Evolutionary conservation across 345 rosid genomes (phyloP), one percentile per base, ranked within the genome.

Genomic region (Corchorus olitorius): DNA sequence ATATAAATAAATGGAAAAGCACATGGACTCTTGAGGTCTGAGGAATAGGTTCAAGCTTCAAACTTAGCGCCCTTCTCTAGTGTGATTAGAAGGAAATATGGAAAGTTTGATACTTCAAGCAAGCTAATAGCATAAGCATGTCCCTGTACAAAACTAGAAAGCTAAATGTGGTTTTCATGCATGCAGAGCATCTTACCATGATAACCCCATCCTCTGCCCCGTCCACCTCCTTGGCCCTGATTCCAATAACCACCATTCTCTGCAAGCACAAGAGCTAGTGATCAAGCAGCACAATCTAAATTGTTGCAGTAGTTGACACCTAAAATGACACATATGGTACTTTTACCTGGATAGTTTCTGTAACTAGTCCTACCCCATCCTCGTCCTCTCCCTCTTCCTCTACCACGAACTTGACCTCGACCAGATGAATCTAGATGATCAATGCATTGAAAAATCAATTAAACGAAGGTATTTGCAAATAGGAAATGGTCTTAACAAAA

Each of bases 321-420:
- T 58, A 48, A 13, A 10, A 22, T 49, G 15, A 16, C 43, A 34
- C 3, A 17, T 34, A 22, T 12, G 9, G 69, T 50, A 41, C 45
- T 20, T 35, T 54, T 70, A 78, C 84, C 84, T 73, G 78, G 82
- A 78, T 83, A 80, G 81, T 81, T 83, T 67, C 90, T 83, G 46
- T 85, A 82, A 52, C 87, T 85, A 67, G 79, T 83, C 77, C 88
- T 70, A 75, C 80, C 65, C 33, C 63, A 76, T 3, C 76, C 76
- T 56, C 82, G 67, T 15, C 89, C 92, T 79, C 92, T 85, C 39
- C 92, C 90, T 79, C 92, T 85, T 34, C 92, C 90, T 69, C 89
- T 84, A 53, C 89, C 86, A 58, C 77, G 85, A n/a, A 85, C 85
- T 6, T 76, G 79, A 10, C 88, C 89, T 14, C 78, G 82, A 27